Conservation (phyloP, 441 rosid species). For the Populus hybrid region DNA sequence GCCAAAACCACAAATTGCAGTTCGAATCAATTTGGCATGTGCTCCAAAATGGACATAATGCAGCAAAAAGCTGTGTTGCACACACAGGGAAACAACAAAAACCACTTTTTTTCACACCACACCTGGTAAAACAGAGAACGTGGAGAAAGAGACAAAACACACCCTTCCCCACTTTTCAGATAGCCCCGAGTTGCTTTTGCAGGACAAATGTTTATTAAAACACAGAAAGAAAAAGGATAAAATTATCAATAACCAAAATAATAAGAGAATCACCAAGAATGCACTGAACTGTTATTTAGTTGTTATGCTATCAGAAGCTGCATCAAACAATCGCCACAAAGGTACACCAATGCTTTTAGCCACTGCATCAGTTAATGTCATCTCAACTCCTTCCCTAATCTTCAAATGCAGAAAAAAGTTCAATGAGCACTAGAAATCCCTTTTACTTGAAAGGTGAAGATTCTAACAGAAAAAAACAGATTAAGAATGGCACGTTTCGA, state of each 20-base stretch:
- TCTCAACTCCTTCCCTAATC: constrained; percentile 92
- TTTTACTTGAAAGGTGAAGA: neutral
- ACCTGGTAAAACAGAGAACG: neutral
- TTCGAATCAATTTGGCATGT: neutral
- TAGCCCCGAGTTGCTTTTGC: neutral
- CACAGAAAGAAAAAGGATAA: neutral
- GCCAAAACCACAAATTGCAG: neutral
- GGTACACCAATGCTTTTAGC: constrained; percentile 69
- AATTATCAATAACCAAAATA: neutral
- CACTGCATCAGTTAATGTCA: constrained; percentile 92
- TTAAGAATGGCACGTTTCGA: neutral
- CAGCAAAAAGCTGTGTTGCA: neutral
- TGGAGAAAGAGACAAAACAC: neutral
- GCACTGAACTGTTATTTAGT: constrained; percentile 82
- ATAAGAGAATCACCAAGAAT: constrained; percentile 13
- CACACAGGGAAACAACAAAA: neutral
- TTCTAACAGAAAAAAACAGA: constrained; percentile 3
- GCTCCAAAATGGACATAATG: neutral
- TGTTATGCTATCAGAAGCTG: constrained; percentile 58
- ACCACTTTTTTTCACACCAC: neutral
- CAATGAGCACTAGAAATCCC: constrained; percentile 13
- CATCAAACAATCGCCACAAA: constrained; percentile 84
- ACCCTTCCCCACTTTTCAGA: neutral
- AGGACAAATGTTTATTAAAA: neutral
- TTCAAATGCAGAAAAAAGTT: constrained; percentile 31